Evolutionary conservation across 2,329 filamentous ascomycete genomes (phyloP).

Genomic region (Aspergillus glaucus): DNA sequence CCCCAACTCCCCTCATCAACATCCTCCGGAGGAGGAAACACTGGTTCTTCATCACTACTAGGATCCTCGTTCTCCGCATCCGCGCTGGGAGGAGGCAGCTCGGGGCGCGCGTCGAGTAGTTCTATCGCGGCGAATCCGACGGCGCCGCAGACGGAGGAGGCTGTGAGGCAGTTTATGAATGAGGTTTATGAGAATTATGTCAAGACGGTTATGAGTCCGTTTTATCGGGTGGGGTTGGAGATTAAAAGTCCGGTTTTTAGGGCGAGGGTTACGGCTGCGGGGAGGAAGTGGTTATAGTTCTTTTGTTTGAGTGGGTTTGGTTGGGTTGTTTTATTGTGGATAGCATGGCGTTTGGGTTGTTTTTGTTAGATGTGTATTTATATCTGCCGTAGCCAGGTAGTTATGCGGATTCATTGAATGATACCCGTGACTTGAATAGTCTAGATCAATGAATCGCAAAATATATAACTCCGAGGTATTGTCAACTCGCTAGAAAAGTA

Average conservation of each 20-base stretch:
- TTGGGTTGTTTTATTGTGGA: slow-evolving; percentile 2
- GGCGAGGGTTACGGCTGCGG: slow-evolving; percentile 72
- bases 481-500: slow-evolving; percentile 1
- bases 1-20: slow-evolving; percentile 41
- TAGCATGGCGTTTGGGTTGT: slow-evolving; percentile 17
- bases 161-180: slow-evolving; percentile 85
- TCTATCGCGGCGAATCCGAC: slow-evolving; percentile 78
- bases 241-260: slow-evolving; percentile 84
- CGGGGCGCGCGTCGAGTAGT: slow-evolving; percentile 51
- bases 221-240: slow-evolving; percentile 79
- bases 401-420: neutral
- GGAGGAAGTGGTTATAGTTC: slow-evolving; percentile 76
- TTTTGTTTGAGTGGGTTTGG: slow-evolving; percentile 14
- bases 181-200: slow-evolving; percentile 97
- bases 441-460: no score
- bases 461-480: no score
- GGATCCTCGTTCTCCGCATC: slow-evolving; percentile 19
- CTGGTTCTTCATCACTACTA: slow-evolving; percentile 25
- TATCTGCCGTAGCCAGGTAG: no score
- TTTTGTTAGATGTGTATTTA: neutral
- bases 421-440: no score
- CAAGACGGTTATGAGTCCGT: slow-evolving; percentile 95
- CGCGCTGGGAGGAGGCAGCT: slow-evolving; percentile 1
- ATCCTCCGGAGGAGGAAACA: slow-evolving; percentile 13
- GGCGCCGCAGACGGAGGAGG: slow-evolving; percentile 86